Conservation (phyloP, 1,139 yeast species). For the Magnusiomyces ingens region DNA sequence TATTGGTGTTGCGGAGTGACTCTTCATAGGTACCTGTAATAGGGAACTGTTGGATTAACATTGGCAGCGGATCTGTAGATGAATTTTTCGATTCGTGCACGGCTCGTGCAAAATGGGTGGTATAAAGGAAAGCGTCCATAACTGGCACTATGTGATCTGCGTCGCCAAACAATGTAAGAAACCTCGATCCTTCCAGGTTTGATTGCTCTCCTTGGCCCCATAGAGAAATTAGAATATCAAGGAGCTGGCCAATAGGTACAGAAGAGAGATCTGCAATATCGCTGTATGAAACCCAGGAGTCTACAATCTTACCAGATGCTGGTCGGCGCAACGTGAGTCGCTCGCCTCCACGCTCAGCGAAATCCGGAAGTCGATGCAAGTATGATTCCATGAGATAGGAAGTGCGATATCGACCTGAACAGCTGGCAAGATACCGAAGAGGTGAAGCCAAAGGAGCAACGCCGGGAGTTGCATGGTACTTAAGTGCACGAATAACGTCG, state of each 20-base stretch:
- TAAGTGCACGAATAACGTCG: neutral
- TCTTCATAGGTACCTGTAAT: too few species aligned
- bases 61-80: too few species aligned
- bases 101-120: constrained; percentile 4
- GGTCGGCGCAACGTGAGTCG: neutral
- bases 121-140: constrained; percentile 9
- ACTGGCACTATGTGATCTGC: constrained; percentile 13
- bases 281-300: constrained; percentile 11
- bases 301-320: constrained; percentile 6
- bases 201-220: neutral
- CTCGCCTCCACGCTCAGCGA: constrained; percentile 3
- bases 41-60: too few species aligned
- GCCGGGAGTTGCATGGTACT: constrained; percentile 4
- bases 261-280: constrained; percentile 11
- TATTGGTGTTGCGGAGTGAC: too few species aligned
- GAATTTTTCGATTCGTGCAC: neutral
- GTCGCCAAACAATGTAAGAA: constrained; percentile 11
- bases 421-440: constrained; percentile 8
- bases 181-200: neutral
- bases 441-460: neutral
- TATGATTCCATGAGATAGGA: constrained; percentile 3
- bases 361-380: neutral
- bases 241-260: constrained; percentile 5
- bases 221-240: neutral
- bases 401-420: constrained; percentile 13